Conservation (phyloP, 805 yeast genomes). For the Candida ascalaphidarum region DNA sequence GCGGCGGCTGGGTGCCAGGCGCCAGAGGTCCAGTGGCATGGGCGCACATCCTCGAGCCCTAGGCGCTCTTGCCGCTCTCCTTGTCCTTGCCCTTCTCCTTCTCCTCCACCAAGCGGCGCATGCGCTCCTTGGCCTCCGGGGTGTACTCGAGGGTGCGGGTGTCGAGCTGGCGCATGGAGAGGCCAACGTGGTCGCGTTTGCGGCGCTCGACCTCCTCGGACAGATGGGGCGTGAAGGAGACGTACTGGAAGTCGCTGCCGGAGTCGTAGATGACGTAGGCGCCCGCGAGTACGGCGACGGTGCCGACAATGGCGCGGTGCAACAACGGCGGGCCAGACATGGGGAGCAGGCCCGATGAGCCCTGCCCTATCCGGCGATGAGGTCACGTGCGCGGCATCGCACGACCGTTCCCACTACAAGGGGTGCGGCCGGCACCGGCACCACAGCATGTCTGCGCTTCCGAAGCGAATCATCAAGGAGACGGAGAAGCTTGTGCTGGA, state of each 20-base stretch:
- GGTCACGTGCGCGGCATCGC: too few species aligned
- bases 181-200: slow-evolving; percentile 16
- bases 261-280: slow-evolving; percentile 22
- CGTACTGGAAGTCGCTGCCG: slow-evolving; percentile 30
- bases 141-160: slow-evolving; percentile 31
- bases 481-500: slow-evolving; percentile 88
- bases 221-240: slow-evolving; percentile 29
- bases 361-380: background rate
- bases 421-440: too few species aligned
- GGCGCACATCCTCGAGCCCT: too few species aligned
- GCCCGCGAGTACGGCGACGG: slow-evolving; percentile 27
- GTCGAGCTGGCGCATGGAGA: slow-evolving; percentile 21
- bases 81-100: too few species aligned
- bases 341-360: background rate
- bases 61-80: too few species aligned
- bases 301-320: slow-evolving; percentile 26
- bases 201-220: slow-evolving; percentile 31
- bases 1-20: too few species aligned
- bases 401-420: too few species aligned
- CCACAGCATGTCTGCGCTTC: slow-evolving; percentile 49
- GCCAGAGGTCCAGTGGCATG: too few species aligned
- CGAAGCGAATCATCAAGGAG: slow-evolving; percentile 93
- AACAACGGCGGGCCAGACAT: slow-evolving; percentile 25
- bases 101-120: slow-evolving; percentile 15
- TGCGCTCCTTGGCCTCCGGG: slow-evolving; percentile 32